phyloP scores from a whole-genome alignment of 176 grass and related monocot genomes.

The Oryza meyeriana region DNA sequence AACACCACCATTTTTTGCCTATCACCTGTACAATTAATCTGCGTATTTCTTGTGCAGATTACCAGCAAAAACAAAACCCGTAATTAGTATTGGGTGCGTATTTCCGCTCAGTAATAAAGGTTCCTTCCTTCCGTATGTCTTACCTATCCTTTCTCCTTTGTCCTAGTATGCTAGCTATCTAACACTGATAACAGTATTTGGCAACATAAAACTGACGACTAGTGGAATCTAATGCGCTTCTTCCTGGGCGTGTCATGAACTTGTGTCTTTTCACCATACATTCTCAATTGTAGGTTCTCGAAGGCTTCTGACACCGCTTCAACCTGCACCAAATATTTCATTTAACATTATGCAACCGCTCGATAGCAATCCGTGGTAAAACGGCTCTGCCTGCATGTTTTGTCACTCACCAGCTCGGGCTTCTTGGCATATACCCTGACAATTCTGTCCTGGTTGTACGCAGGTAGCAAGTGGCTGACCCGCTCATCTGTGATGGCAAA shows the following conservation, averaged over 20 bases:
- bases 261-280: constrained; percentile 82
- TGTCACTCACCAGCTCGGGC: constrained; percentile 60
- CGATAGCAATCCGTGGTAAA: not conserved
- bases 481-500: constrained; percentile 77
- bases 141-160: not conserved
- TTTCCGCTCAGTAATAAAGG: not conserved
- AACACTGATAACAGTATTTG: constrained; percentile 8
- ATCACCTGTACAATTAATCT: constrained; percentile 31
- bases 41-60: not conserved
- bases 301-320: constrained; percentile 80
- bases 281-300: constrained; percentile 79
- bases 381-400: not conserved
- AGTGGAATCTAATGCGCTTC: constrained; percentile 43
- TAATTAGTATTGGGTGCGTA: not conserved
- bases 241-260: constrained; percentile 88
- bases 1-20: not conserved
- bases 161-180: constrained; percentile 21
- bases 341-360: not conserved
- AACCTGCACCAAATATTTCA: constrained; percentile 42
- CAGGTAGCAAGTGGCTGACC: constrained; percentile 81
- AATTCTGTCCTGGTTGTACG: constrained; percentile 69
- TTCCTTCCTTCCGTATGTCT: constrained; percentile 1
- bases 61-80: constrained; percentile 12
- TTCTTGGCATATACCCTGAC: constrained; percentile 89
- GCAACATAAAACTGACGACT: not conserved